Conservation (phyloP, 768 basidiomycete genomes). For the Phanerochaete sordida region DNA sequence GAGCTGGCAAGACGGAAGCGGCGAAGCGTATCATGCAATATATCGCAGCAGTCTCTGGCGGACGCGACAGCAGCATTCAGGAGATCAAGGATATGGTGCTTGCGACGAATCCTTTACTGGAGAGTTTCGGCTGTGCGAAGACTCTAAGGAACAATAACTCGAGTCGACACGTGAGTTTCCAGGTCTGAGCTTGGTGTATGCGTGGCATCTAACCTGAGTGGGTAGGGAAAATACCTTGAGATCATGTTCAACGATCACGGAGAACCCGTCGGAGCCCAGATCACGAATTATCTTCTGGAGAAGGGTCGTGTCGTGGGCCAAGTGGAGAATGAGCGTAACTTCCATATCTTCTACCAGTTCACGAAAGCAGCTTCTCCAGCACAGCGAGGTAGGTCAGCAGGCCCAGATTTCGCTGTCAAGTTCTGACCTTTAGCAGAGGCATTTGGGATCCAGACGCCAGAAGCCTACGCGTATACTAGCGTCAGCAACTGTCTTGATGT, state of each 20-base stretch:
- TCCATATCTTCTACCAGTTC: slow-evolving; percentile 99
- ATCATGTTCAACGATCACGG: slow-evolving; percentile 97
- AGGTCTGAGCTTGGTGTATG: not conserved
- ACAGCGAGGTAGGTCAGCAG: slow-evolving; percentile 66
- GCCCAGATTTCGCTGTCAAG: not conserved
- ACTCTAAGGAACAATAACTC: slow-evolving; percentile 99
- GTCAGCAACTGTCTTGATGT: slow-evolving; percentile 91
- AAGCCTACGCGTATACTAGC: slow-evolving; percentile 92
- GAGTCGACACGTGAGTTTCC: slow-evolving; percentile 82
- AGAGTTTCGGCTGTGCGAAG: slow-evolving; percentile 99
- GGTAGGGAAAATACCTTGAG: slow-evolving; percentile 95
- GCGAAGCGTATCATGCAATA: slow-evolving; percentile 99
- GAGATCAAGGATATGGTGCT: slow-evolving; percentile 99
- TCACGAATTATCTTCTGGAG: slow-evolving; percentile 97
- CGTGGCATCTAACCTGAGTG: slow-evolving; percentile 12
- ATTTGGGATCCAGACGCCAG: slow-evolving; percentile 94
- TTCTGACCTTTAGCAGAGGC: slow-evolving; percentile 71
- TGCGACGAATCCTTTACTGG: slow-evolving; percentile 94
- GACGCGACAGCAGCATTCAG: slow-evolving; percentile 85
- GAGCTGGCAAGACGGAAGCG: slow-evolving; percentile 98
- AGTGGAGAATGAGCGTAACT: slow-evolving; percentile 93
- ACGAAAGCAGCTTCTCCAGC: slow-evolving; percentile 90
- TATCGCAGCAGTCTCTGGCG: slow-evolving; percentile 94
- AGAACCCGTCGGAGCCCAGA: slow-evolving; percentile 95
- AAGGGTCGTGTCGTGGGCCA: slow-evolving; percentile 97